Conservation (phyloP, 257 asterid genomes). For the Salvia splendens region DNA sequence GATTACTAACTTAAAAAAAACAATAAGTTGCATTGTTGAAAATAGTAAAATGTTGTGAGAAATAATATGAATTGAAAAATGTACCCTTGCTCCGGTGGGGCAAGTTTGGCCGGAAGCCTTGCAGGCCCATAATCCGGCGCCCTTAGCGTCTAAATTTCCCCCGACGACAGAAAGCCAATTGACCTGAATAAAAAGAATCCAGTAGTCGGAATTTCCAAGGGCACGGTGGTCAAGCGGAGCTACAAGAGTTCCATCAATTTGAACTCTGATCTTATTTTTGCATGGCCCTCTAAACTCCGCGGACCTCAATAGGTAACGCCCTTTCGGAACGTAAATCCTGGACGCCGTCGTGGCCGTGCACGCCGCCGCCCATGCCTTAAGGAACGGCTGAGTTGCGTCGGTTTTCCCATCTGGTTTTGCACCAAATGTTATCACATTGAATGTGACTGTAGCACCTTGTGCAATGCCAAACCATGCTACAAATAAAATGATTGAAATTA, state of each 20-base stretch:
- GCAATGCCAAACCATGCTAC: slow-evolving; percentile 28
- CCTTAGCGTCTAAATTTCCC: slow-evolving; percentile 58
- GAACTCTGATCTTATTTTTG: slow-evolving; percentile 41
- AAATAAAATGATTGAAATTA: slow-evolving; percentile 20
- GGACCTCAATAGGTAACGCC: slow-evolving; percentile 34
- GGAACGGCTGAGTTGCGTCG: slow-evolving; percentile 52
- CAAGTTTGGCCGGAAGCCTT: slow-evolving; percentile 50
- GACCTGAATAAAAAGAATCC: slow-evolving; percentile 61
- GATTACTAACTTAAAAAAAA: too few relatives aligned
- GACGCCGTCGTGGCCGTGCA: slow-evolving; percentile 34
- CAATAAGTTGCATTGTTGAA: too few relatives aligned
- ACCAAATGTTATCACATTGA: slow-evolving; percentile 49
- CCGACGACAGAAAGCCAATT: slow-evolving; percentile 47
- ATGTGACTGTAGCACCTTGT: slow-evolving; percentile 44
- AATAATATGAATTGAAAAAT: slow-evolving; percentile 1
- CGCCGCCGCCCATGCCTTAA: slow-evolving; percentile 52
- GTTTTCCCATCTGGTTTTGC: slow-evolving; percentile 53
- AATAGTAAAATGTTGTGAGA: too few relatives aligned
- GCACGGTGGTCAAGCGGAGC: slow-evolving; percentile 52
- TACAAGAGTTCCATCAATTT: slow-evolving; percentile 55
- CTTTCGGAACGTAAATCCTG: slow-evolving; percentile 42
- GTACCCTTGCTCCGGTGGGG: slow-evolving; percentile 71
- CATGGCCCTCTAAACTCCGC: slow-evolving; percentile 64
- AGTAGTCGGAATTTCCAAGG: slow-evolving; percentile 47
- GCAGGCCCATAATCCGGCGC: slow-evolving; percentile 59